Evolutionary conservation across 2,329 filamentous ascomycete genomes (phyloP).

Genomic region (Fusarium abutilonis): DNA sequence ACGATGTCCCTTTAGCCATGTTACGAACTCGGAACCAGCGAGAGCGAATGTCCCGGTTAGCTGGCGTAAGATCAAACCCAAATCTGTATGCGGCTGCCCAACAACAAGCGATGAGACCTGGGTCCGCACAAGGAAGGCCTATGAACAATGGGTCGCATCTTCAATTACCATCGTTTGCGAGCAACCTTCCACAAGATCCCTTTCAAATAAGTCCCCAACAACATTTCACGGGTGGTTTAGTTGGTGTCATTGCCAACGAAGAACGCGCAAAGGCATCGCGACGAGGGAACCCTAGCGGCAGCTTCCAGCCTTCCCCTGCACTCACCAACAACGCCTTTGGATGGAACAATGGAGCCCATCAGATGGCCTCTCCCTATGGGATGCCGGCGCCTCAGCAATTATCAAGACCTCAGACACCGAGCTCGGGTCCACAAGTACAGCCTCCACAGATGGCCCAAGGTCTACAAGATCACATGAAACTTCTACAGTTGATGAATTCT

Average conservation of each 20-base stretch:
- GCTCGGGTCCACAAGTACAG: constrained; percentile 2
- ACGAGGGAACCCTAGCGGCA: constrained; percentile 10
- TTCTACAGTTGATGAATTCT: constrained; percentile 5
- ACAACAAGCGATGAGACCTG: constrained; percentile 29
- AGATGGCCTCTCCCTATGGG: constrained; percentile 20
- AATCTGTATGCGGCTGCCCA: constrained; percentile 27
- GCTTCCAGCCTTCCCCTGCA: constrained; percentile 9
- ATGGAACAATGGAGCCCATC: neutral
- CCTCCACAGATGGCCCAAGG: constrained; percentile 11
- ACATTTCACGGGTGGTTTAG: constrained; percentile 25
- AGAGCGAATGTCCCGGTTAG: constrained; percentile 9
- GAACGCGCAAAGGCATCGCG: constrained; percentile 33
- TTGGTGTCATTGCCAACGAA: constrained; percentile 27
- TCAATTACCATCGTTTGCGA: constrained; percentile 26
- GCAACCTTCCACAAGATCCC: constrained; percentile 31
- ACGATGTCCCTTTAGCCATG: constrained; percentile 31
- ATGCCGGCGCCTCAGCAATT: constrained; percentile 7
- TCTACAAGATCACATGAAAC: constrained; percentile 23
- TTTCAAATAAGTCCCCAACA: constrained; percentile 20
- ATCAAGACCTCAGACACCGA: constrained; percentile 7
- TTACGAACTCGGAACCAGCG: constrained; percentile 3
- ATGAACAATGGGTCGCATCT: constrained; percentile 3
- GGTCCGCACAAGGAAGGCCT: constrained; percentile 19
- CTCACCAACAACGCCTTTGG: neutral
- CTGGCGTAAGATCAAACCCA: constrained; percentile 26